phyloP scores from a whole-genome alignment of 371 early-diverging fungal genomes.

The Cokeromyces recurvatus region DNA sequence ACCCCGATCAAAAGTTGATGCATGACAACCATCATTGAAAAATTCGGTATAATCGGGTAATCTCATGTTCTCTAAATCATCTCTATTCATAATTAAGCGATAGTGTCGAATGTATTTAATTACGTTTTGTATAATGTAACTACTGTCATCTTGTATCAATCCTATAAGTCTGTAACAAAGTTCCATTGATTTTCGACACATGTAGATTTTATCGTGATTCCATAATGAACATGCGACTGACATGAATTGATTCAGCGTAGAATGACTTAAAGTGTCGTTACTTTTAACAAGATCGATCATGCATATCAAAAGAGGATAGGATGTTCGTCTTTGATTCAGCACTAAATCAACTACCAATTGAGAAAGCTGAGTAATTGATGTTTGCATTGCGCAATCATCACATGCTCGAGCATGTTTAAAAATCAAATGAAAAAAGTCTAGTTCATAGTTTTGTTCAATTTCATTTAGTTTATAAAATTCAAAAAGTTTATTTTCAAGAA shows the following conservation, averaged over 20 bases:
- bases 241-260: neutral
- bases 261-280: neutral
- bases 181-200: slow-evolving; percentile 13
- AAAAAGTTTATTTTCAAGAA: no score
- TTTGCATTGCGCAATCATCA: no score
- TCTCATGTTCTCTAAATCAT: slow-evolving; percentile 1
- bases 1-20: slow-evolving; percentile 1
- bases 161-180: slow-evolving; percentile 3
- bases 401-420: no score
- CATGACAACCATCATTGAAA: neutral
- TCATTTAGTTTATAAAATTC: neutral
- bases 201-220: slow-evolving; percentile 3
- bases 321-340: neutral
- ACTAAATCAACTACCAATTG: no score
- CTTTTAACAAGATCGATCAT: slow-evolving; percentile 9
- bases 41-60: slow-evolving; percentile 17
- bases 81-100: neutral
- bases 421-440: no score
- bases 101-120: slow-evolving; percentile 3
- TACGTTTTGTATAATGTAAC: neutral
- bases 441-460: neutral
- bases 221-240: neutral
- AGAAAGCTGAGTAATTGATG: no score
- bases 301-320: slow-evolving; percentile 7
- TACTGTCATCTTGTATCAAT: neutral